Evolutionary conservation across 1,284 basidiomycete genomes (phyloP).

Genomic region (Moesziomyces parantarcticus): DNA sequence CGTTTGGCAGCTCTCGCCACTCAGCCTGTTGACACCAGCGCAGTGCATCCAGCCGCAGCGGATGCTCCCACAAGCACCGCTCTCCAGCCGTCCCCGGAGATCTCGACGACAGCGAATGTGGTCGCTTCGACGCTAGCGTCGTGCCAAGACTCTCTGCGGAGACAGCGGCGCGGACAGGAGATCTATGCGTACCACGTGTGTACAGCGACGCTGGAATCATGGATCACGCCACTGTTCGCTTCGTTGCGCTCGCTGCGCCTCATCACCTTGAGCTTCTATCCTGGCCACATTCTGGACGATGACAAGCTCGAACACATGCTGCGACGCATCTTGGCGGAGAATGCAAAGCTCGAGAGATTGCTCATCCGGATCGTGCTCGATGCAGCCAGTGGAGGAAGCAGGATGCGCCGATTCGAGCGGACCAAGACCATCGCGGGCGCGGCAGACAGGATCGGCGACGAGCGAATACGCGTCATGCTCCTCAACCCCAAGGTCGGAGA

Average conservation of each 20-base stretch:
- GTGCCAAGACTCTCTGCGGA: background rate
- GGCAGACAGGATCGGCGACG: conserved; percentile 40
- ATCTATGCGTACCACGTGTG: conserved; percentile 50
- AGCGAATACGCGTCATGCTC: conserved; percentile 35
- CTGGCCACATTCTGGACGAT: conserved; percentile 46
- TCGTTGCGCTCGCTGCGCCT: conserved; percentile 35
- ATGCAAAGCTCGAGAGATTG: conserved; percentile 23
- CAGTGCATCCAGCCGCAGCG: background rate
- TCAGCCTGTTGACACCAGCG: background rate
- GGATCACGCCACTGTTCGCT: conserved; percentile 35
- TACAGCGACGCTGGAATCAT: conserved; percentile 43
- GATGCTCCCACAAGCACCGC: background rate
- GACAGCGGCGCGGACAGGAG: conserved; percentile 9
- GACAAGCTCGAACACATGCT: conserved; percentile 54
- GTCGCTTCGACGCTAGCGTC: background rate
- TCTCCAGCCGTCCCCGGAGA: background rate
- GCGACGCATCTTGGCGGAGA: conserved; percentile 36
- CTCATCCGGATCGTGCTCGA: conserved; percentile 42
- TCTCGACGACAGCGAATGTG: background rate
- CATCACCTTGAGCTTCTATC: conserved; percentile 48
- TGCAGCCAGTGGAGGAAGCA: conserved; percentile 24
- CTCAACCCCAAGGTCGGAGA: conserved; percentile 21
- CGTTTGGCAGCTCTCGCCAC: conserved; percentile 24
- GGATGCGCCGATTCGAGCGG: conserved; percentile 39
- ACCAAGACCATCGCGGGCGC: conserved; percentile 51